Evolutionary conservation across 257 asterid genomes (phyloP).

Genomic region (Nicotiana attenuata): DNA sequence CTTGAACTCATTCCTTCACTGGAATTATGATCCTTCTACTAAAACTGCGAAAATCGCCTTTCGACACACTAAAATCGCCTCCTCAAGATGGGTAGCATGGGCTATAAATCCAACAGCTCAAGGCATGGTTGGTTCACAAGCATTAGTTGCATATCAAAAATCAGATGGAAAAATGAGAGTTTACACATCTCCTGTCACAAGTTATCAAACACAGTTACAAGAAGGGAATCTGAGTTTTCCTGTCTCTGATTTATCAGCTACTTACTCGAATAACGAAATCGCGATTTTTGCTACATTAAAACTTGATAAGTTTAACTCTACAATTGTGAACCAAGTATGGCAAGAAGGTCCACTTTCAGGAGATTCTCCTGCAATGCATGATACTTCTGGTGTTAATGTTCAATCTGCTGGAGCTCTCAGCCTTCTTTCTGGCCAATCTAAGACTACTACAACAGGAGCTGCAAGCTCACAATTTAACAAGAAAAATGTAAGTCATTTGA

Average conservation of each 20-base stretch:
- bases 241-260: slow-evolving; percentile 59
- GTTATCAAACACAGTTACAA: slow-evolving; percentile 50
- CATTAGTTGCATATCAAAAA: slow-evolving; percentile 68
- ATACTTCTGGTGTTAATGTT: slow-evolving; percentile 47
- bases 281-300: slow-evolving; percentile 57
- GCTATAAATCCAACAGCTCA: slow-evolving; percentile 59
- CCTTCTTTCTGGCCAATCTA: slow-evolving; percentile 57
- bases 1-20: slow-evolving; percentile 76
- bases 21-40: slow-evolving; percentile 52
- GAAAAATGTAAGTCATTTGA: slow-evolving; percentile 31
- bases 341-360: slow-evolving; percentile 82
- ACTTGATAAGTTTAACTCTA: slow-evolving; percentile 45
- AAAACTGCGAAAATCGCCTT: slow-evolving; percentile 52
- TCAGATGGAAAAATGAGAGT: slow-evolving; percentile 63
- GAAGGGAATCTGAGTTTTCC: slow-evolving; percentile 69
- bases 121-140: slow-evolving; percentile 80
- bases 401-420: slow-evolving; percentile 51
- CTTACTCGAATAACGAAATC: slow-evolving; percentile 42
- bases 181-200: slow-evolving; percentile 52
- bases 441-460: slow-evolving; percentile 20
- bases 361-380: slow-evolving; percentile 50
- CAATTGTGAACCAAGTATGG: slow-evolving; percentile 78
- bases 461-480: slow-evolving; percentile 23
- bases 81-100: slow-evolving; percentile 80
- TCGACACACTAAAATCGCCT: slow-evolving; percentile 36